phyloP scores from a whole-genome alignment of 2,329 filamentous ascomycete genomes.

The Chaetoscypha palmicola region DNA sequence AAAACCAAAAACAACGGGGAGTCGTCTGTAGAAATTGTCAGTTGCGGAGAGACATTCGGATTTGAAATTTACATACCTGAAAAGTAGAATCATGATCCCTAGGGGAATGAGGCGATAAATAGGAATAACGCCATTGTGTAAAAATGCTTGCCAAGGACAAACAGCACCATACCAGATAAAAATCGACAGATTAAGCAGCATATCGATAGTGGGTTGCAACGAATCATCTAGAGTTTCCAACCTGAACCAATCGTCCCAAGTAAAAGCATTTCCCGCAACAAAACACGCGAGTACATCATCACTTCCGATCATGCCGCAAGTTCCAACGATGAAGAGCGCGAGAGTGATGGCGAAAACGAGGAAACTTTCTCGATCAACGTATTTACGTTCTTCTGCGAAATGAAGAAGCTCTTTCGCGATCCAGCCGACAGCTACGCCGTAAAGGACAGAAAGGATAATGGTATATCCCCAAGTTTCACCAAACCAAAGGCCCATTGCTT shows the following conservation, averaged over 20 bases:
- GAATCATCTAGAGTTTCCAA: slow-evolving; percentile 84
- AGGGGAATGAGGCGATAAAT: slow-evolving; percentile 66
- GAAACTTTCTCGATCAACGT: slow-evolving; percentile 39
- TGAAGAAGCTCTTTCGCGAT: slow-evolving; percentile 74
- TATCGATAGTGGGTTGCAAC: slow-evolving; percentile 89
- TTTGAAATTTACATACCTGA: slow-evolving; percentile 40
- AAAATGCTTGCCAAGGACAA: slow-evolving; percentile 71
- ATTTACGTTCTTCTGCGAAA: slow-evolving; percentile 74
- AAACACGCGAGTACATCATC: slow-evolving; percentile 92
- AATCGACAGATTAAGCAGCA: slow-evolving; percentile 75
- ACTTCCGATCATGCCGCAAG: slow-evolving; percentile 83
- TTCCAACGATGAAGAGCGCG: slow-evolving; percentile 80
- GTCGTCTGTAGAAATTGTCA: slow-evolving; percentile 37
- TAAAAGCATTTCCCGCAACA: slow-evolving; percentile 84
- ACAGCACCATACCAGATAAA: slow-evolving; percentile 90
- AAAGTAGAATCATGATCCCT: slow-evolving; percentile 66
- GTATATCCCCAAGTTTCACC: slow-evolving; percentile 79
- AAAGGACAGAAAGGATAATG: slow-evolving; percentile 69
- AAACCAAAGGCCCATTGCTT: slow-evolving; percentile 75
- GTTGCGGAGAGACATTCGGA: neutral
- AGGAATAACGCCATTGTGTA: slow-evolving; percentile 60
- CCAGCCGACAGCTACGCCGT: slow-evolving; percentile 74
- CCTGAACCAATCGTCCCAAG: slow-evolving; percentile 92
- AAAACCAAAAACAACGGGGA: slow-evolving; percentile 68
- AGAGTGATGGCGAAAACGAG: slow-evolving; percentile 64